Evolutionary conservation across 2,329 filamentous ascomycete genomes (phyloP).

Genomic region (Phialemoniopsis sp.): DNA sequence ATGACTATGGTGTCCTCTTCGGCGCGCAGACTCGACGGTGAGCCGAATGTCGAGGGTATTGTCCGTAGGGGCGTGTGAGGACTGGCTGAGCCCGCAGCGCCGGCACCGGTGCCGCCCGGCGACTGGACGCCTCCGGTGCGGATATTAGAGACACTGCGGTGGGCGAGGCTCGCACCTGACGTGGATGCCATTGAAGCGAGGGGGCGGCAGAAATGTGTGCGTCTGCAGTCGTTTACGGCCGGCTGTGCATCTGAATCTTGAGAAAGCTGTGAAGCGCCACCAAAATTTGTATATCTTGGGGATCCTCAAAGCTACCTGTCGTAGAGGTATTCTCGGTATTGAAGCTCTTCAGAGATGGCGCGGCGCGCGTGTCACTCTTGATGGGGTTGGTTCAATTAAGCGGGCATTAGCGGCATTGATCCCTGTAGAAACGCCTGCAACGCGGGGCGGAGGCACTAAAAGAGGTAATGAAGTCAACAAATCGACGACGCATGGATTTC

Average conservation of each 20-base stretch:
- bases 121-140: conserved; percentile 29
- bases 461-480: conserved; percentile 22
- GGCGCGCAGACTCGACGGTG: conserved; percentile 57
- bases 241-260: no score
- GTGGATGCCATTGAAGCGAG: conserved; percentile 39
- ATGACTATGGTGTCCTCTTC: conserved; percentile 85
- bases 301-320: no score
- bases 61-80: conserved; percentile 60
- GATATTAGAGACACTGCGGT: conserved; percentile 56
- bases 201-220: no score
- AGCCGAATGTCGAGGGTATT: conserved; percentile 52
- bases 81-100: conserved; percentile 27
- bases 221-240: no score
- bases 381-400: no score
- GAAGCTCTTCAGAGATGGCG: no score
- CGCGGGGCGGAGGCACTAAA: conserved; percentile 12
- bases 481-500: conserved; percentile 1
- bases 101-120: conserved; percentile 1
- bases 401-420: conserved; percentile 2
- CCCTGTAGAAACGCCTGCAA: conserved; percentile 15
- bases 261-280: background rate
- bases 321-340: no score
- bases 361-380: no score
- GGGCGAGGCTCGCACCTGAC: conserved; percentile 41
- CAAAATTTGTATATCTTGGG: no score